Evolutionary conservation across 768 basidiomycete species (phyloP), one percentile per base, ranked within the genome.

Genomic region (Leucogyrophana mollusca): DNA sequence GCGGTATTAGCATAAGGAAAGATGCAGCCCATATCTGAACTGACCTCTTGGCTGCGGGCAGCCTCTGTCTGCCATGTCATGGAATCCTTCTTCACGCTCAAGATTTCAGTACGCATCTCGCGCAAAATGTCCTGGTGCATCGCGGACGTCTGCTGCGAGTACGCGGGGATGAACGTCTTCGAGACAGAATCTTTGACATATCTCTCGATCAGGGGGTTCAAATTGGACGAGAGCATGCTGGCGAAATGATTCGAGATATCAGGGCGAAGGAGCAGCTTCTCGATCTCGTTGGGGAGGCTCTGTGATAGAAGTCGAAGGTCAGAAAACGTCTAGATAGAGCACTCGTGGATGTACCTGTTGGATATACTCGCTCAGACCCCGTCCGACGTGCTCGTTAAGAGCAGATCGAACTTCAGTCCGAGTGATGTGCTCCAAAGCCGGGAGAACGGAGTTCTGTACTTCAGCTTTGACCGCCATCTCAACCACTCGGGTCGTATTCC

Each of bases 391-490:
- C 47, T 84, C 83, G 55, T 84, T 86, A 51, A 93, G 72, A 9
- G 86, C 88, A 4, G 78, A 67, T 64, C 83, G 85, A 45, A 94
- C 86, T 65, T 93, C 90, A 40, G 67, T 80, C 67, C 83, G 86
- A 8, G 89, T 92, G 61, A 92, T 89, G 44, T 70, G 83, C 62
- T 91, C 89, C 25, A 94, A 72, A 7, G 89, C 79, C 4, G 91
- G 91, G 16, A 92, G 72, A 10, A 94, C 87, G 0, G 88, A 90
- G 56, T 76, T 85, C 61, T 89, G 89, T 13, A 93, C 85, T 61
- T 92, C 90, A 43, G 71, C 74, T 71, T 90, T 91, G 58, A 93
- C 86, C 11, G 90, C 91, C 76, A 86, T 78, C 69, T 94, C 91
- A 35, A 94, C 91, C 39, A 92, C 87, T 10, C 89, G 79, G 9